These are phyloP conservation scores for Peniophora sp. DNA, from an alignment of 1,284 basidiomycete species.

Conservation along the genomic window DNA sequence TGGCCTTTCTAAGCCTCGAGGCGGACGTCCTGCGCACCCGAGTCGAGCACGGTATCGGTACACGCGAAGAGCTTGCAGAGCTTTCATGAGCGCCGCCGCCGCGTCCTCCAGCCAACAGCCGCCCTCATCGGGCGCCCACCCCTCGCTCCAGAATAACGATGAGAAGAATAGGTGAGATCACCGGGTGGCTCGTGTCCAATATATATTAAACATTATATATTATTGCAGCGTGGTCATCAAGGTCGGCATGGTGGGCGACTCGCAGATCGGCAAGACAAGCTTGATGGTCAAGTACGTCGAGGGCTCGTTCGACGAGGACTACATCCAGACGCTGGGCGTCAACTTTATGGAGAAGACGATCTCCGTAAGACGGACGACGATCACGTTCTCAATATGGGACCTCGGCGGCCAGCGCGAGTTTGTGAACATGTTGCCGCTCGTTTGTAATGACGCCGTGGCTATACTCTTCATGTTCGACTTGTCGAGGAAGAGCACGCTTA, in stretches of 20 bases:
- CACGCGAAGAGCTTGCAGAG: neutral
- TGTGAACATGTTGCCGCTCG: slow-evolving; percentile 97
- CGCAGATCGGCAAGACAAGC: slow-evolving; percentile 97
- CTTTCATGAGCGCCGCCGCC: slow-evolving; percentile 23
- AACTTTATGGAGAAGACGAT: slow-evolving; percentile 99
- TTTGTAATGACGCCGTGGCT: slow-evolving; percentile 97
- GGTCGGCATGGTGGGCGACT: slow-evolving; percentile 98
- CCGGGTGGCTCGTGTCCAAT: neutral
- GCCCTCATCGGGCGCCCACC: slow-evolving; percentile 36
- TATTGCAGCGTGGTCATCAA: slow-evolving; percentile 87
- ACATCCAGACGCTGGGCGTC: slow-evolving; percentile 98
- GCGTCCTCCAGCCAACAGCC: slow-evolving; percentile 26
- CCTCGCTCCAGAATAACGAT: slow-evolving; percentile 52
- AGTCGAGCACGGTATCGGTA: neutral
- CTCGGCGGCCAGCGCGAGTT: slow-evolving; percentile 96
- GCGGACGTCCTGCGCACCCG: neutral
- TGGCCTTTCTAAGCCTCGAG: neutral
- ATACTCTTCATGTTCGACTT: slow-evolving; percentile 99
- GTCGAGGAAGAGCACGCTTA: slow-evolving; percentile 91
- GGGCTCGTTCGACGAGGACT: slow-evolving; percentile 96
- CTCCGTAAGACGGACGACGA: slow-evolving; percentile 93
- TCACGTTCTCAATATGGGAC: slow-evolving; percentile 99
- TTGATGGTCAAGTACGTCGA: slow-evolving; percentile 99
- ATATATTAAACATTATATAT: slow-evolving; percentile 5
- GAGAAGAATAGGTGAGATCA: slow-evolving; percentile 63